Conservation (phyloP, 805 yeast genomes). For the Pichia scutulata region DNA sequence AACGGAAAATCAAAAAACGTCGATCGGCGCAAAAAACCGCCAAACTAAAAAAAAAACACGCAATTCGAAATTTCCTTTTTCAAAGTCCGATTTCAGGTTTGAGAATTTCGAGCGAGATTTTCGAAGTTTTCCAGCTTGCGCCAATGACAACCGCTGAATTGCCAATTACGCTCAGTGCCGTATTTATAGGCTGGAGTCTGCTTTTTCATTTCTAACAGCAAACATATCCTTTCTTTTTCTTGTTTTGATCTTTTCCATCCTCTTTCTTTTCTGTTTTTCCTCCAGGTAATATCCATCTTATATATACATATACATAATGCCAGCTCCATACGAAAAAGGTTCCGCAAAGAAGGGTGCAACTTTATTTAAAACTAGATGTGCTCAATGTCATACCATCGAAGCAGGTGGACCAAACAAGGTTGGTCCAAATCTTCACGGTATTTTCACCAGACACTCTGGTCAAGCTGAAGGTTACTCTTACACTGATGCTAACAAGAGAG, state of each 20-base stretch:
- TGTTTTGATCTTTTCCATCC: neutral
- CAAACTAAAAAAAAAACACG: neutral
- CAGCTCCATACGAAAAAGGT: slow-evolving; percentile 41
- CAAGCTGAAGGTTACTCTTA: slow-evolving; percentile 87
- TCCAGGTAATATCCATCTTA: neutral
- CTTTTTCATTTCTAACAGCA: neutral
- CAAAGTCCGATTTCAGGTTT: too few relatives aligned
- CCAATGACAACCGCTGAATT: neutral
- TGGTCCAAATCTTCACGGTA: slow-evolving; percentile 97
- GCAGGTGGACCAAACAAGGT: slow-evolving; percentile 96
- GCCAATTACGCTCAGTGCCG: neutral
- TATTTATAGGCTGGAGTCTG: neutral
- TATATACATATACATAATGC: slow-evolving; percentile 21
- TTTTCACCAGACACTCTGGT: slow-evolving; percentile 90
- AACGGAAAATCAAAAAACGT: neutral
- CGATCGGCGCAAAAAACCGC: neutral
- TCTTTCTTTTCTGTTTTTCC: neutral
- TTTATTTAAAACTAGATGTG: slow-evolving; percentile 96
- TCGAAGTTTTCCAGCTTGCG: neutral
- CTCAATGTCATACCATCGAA: slow-evolving; percentile 97
- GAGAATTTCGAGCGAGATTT: too few relatives aligned
- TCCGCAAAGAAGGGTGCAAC: slow-evolving; percentile 93
- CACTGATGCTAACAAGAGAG: slow-evolving; percentile 97
- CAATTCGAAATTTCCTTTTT: neutral
- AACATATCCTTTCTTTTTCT: neutral